Evolutionary conservation across 331 rosid genomes (phyloP).

Genomic region (Cydonia oblonga): DNA sequence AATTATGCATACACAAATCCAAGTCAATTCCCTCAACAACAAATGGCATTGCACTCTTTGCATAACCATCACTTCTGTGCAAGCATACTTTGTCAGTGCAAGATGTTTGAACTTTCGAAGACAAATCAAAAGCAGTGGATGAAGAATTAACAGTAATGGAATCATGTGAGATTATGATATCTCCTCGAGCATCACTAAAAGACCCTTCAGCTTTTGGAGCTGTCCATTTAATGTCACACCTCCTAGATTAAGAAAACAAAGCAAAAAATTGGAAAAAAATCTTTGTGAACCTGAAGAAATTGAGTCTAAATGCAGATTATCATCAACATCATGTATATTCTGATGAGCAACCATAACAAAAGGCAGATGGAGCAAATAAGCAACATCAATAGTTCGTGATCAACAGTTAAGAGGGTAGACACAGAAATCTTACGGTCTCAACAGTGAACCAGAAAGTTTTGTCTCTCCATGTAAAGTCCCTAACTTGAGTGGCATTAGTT

Average conservation of each 20-base stretch:
- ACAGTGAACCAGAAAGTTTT: constrained; percentile 71
- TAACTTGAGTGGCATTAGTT: constrained; percentile 49
- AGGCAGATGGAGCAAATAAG: constrained; percentile 13
- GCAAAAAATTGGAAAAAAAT: neutral
- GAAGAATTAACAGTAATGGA: constrained; percentile 54
- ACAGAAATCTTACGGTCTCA: constrained; percentile 65
- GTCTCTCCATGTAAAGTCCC: constrained; percentile 75
- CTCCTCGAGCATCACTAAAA: constrained; percentile 83
- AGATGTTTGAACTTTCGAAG: constrained; percentile 54
- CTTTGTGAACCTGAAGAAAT: constrained; percentile 16
- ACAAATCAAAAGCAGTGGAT: constrained; percentile 75
- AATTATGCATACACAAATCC: constrained; percentile 75
- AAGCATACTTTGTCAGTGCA: constrained; percentile 34
- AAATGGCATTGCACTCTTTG: constrained; percentile 39
- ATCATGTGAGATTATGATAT: constrained; percentile 67
- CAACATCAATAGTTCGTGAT: neutral
- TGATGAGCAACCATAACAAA: neutral
- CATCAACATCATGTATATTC: neutral
- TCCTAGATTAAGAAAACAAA: constrained; percentile 34
- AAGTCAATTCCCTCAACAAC: constrained; percentile 59
- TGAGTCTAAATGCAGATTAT: constrained; percentile 1
- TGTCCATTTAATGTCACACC: constrained; percentile 76
- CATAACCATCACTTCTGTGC: constrained; percentile 27
- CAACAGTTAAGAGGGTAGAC: neutral
- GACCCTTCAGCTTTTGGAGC: constrained; percentile 86